These are phyloP conservation scores for Aspergillus saccharolyticus DNA, from an alignment of 495 filamentous ascomycete genomes.

Conservation along the genomic window DNA sequence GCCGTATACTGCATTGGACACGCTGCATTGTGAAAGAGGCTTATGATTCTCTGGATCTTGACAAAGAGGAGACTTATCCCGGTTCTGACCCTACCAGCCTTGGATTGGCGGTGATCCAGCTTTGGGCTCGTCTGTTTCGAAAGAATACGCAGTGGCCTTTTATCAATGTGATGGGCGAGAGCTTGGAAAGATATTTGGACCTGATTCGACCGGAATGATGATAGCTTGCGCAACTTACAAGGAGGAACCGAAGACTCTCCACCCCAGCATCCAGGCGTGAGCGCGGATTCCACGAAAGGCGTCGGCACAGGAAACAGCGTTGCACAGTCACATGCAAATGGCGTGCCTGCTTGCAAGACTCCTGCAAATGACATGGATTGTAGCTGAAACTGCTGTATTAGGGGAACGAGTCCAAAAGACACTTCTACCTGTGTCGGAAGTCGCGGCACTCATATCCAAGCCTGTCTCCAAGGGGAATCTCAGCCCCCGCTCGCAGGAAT, in stretches of 20 bases:
- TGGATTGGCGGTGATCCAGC: slow-evolving; percentile 29
- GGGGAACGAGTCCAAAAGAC: neutral
- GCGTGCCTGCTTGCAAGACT: neutral
- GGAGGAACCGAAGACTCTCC: neutral
- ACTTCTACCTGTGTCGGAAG: neutral
- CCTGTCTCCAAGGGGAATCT: neutral
- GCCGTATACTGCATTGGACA: slow-evolving; percentile 35
- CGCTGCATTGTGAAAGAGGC: slow-evolving; percentile 37
- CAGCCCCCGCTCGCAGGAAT: neutral
- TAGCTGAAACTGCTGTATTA: no score
- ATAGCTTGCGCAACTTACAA: neutral
- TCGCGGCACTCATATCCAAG: neutral
- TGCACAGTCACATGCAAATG: neutral
- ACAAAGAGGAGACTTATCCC: slow-evolving; percentile 23
- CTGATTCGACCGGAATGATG: slow-evolving; percentile 18
- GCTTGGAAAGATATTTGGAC: slow-evolving; percentile 30
- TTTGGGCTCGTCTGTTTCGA: slow-evolving; percentile 36
- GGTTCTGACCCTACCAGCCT: slow-evolving; percentile 27
- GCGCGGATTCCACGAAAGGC: neutral
- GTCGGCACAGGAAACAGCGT: neutral
- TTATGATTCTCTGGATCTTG: slow-evolving; percentile 33
- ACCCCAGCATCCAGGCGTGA: neutral
- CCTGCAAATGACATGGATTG: no score
- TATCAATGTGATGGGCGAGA: slow-evolving; percentile 36
- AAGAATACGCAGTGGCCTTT: slow-evolving; percentile 39